Base-by-base conservation (phyloP, 78 protist species). In the Cyanophora paradoxa region DNA sequence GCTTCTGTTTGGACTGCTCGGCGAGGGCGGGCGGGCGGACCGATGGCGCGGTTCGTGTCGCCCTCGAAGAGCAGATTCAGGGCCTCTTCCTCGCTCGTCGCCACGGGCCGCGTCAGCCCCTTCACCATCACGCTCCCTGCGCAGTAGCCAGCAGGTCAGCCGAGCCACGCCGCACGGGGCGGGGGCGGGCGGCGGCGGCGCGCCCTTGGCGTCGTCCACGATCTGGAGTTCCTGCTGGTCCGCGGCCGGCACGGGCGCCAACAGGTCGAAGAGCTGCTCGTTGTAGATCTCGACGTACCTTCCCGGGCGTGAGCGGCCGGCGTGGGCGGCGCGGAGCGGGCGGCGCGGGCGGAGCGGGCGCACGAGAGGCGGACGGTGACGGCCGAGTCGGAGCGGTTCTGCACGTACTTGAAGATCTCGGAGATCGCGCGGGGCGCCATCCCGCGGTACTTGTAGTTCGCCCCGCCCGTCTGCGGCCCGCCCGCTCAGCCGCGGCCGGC, bases 41-140 rank as follows among this genome's bases (percentile, higher is more conserved):
- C 85, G 57, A 82, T 77, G 22, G 84, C 63, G 20, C 89, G 71
- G 66, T 74, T 72, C 16, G 61, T 31, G 20, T 88, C 83, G 17
- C 93, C 89, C 26, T 78, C 86, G 46, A 89, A 89, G 41, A 89
- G 59, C 7, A 67, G 68, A 11, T 69, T 50, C 62, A 89, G 72
- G 13, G 93, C 93, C 77, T 81, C 93, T 71, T 81, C 88, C 72
- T 84, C 93, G 34, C 8, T 72, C 10, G 2, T 50, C 28, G 76
- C 84, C 31, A 40, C 36, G 10, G 24, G 57, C 30, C 26, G 44
- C 22, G 52, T 31, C 61, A 78, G 64, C 14, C 86, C 86, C 56
- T 48, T 8, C 31, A 78, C 84, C 42, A 1, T 10, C 3, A 33
- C 22, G 0, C 28, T 33, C 3, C n/a, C 31, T 0, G 8, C 72